phyloP scores from a whole-genome alignment of 345 rosid genomes.

The Nasturtium officinale region DNA sequence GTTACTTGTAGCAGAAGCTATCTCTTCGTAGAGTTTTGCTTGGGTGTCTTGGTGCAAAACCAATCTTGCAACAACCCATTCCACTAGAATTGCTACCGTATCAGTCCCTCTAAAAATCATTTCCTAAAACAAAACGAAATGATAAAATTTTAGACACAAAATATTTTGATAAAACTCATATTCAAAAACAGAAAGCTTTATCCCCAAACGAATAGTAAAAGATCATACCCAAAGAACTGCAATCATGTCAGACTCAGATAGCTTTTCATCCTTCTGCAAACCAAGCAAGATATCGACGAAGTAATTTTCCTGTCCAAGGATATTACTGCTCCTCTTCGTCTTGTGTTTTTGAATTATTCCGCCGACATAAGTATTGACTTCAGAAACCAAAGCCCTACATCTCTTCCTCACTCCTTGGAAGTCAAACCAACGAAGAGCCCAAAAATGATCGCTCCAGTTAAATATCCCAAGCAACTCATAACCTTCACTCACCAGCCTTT shows the following conservation, averaged over 20 bases:
- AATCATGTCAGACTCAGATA: slow-evolving; percentile 69
- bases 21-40: slow-evolving; percentile 65
- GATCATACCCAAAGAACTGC: slow-evolving; percentile 82
- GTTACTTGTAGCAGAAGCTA: slow-evolving; percentile 50
- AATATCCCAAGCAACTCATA: slow-evolving; percentile 70
- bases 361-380: slow-evolving; percentile 66
- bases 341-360: slow-evolving; percentile 64
- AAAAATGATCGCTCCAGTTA: slow-evolving; percentile 89
- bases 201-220: neutral
- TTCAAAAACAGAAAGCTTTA: slow-evolving; percentile 3
- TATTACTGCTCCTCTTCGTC: slow-evolving; percentile 29
- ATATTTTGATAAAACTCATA: neutral
- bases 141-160: neutral
- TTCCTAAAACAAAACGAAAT: slow-evolving; percentile 48
- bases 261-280: slow-evolving; percentile 56
- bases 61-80: slow-evolving; percentile 89
- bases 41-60: slow-evolving; percentile 65
- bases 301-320: slow-evolving; percentile 29
- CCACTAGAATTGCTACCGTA: slow-evolving; percentile 81
- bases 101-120: slow-evolving; percentile 93
- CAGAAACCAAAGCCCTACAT: slow-evolving; percentile 53
- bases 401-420: slow-evolving; percentile 78
- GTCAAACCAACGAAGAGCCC: slow-evolving; percentile 66
- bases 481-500: slow-evolving; percentile 72
- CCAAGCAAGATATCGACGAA: slow-evolving; percentile 84